phyloP scores from a whole-genome alignment of 805 yeast species.

The Suhomyces kilbournensis region DNA sequence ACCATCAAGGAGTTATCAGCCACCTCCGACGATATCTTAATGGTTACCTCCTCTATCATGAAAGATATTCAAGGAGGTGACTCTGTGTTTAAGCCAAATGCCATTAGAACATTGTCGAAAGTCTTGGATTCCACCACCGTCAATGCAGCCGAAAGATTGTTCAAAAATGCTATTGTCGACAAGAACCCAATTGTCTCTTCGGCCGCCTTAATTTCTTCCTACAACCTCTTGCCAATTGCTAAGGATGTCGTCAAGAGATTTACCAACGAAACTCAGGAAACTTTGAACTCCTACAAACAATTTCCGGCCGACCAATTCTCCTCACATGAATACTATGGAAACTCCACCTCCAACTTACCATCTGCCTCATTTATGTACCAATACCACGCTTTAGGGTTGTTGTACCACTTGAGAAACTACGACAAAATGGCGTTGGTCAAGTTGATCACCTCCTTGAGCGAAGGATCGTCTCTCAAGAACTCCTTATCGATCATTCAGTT shows the following conservation, averaged over 20 bases:
- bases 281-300: conserved; percentile 63
- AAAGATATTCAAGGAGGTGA: conserved; percentile 94
- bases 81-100: conserved; percentile 84
- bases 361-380: conserved; percentile 80
- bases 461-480: conserved; percentile 61
- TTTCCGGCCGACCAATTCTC: conserved; percentile 50
- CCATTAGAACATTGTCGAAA: conserved; percentile 85
- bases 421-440: conserved; percentile 94
- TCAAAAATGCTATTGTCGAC: conserved; percentile 91
- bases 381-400: conserved; percentile 91
- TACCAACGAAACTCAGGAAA: conserved; percentile 91
- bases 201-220: conserved; percentile 91
- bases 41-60: conserved; percentile 98
- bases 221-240: conserved; percentile 85
- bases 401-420: conserved; percentile 83
- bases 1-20: conserved; percentile 88
- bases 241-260: conserved; percentile 91
- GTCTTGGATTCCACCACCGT: conserved; percentile 90
- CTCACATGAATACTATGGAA: conserved; percentile 55
- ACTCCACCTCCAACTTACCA: conserved; percentile 50
- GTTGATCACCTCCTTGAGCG: conserved; percentile 73
- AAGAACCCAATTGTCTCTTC: conserved; percentile 82
- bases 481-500: conserved; percentile 84
- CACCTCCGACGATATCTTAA: conserved; percentile 85
- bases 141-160: conserved; percentile 86